Percentiles rank a stretch among this genome's conserved stretches.
phyloP scores from a whole-genome alignment of 176 grass and related monocot species.

The Oryza coarctata region DNA sequence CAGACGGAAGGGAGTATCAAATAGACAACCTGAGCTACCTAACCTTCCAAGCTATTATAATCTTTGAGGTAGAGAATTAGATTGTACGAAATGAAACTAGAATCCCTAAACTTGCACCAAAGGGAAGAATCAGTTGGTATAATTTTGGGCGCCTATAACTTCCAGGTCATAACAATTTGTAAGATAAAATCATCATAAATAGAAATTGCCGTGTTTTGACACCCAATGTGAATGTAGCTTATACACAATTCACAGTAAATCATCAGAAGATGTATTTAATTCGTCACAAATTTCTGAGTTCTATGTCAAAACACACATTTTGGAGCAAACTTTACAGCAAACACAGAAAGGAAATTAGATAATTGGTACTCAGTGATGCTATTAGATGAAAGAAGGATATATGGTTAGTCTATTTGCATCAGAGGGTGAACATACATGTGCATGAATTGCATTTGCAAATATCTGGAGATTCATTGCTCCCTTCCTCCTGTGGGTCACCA shows the following conservation, averaged over 20 bases:
- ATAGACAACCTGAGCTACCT: neutral
- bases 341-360: neutral
- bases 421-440: constrained; percentile 47
- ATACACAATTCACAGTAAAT: neutral
- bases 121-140: constrained; percentile 4
- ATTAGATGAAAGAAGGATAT: constrained; percentile 3
- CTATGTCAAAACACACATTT: neutral
- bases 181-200: neutral
- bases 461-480: constrained; percentile 25
- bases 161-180: neutral
- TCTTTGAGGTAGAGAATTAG: neutral
- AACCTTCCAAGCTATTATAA: neutral
- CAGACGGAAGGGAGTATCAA: constrained; percentile 18
- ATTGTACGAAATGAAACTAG: constrained; percentile 13
- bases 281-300: neutral
- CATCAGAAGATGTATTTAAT: neutral
- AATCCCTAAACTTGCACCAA: neutral
- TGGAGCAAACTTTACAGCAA: neutral
- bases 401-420: neutral
- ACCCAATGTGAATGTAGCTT: neutral
- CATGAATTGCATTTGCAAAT: constrained; percentile 62
- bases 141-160: neutral
- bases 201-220: neutral
- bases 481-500: constrained; percentile 26
- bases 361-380: neutral